Evolutionary conservation across 768 basidiomycete genomes (phyloP).

Genomic region (Boletus huronensis): DNA sequence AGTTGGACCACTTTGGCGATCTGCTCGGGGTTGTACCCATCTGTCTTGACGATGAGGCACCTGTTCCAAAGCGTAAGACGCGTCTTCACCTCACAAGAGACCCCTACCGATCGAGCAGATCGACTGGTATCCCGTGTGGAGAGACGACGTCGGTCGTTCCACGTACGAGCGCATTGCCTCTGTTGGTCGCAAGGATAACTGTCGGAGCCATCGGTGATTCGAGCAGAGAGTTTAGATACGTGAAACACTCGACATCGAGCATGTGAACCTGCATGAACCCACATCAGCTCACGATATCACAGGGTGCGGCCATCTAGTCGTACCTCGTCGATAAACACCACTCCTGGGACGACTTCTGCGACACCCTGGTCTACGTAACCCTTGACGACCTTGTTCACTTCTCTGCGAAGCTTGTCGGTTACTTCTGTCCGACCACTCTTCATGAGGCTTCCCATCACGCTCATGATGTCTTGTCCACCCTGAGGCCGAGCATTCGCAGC

Average conservation of each 20-base stretch:
- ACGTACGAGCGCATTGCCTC: constrained; percentile 87
- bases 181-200: constrained; percentile 94
- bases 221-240: constrained; percentile 92
- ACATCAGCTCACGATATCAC: constrained; percentile 1
- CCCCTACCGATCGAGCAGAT: constrained; percentile 82
- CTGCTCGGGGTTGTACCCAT: constrained; percentile 77
- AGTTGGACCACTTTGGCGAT: constrained; percentile 84
- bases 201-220: constrained; percentile 98
- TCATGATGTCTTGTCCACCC: constrained; percentile 98
- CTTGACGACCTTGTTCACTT: constrained; percentile 97
- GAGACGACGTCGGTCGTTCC: constrained; percentile 90
- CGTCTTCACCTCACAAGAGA: background rate
- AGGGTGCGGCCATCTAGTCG: constrained; percentile 17
- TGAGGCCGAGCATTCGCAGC: constrained; percentile 95
- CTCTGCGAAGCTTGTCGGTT: constrained; percentile 90
- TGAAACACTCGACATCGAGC: constrained; percentile 99
- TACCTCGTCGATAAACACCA: constrained; percentile 98
- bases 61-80: constrained; percentile 35
- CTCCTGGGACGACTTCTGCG: constrained; percentile 95
- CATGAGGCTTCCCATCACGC: constrained; percentile 90
- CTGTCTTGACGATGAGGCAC: constrained; percentile 94
- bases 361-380: constrained; percentile 98
- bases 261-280: constrained; percentile 80
- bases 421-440: constrained; percentile 94
- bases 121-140: constrained; percentile 92